Base-by-base conservation (phyloP, 1,139 yeast genomes). In the Geotrichum carabidarum region DNA sequence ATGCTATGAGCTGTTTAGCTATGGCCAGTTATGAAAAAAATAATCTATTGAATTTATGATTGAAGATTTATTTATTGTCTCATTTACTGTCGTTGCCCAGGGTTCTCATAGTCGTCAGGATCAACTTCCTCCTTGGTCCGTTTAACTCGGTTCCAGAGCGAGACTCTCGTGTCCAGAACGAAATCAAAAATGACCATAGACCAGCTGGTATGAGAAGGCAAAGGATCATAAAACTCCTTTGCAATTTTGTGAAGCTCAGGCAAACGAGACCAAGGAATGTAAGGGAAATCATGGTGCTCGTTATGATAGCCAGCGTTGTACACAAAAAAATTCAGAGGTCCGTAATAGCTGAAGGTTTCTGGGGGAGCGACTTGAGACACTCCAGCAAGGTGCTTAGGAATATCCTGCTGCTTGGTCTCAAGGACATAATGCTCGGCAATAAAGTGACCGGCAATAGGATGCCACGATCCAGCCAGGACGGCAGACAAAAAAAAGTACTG, bases 261-360 rank as follows among this genome's bases (percentile, higher is more conserved):
- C 51, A 90, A 74, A 59, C 83, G 81, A 1, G 94, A 79, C 97
- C 97, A 90, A 0, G 97, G 93, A 62, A 90, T 79, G 68, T 82
- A 90, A 1, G 97, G 97, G 75, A 90, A 90, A 71, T 90, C 97
- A 65, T 90, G 97, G 69, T 90, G 97, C 70, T 90, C 97, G 66
- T 86, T 89, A 69, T 90, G 97, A 68, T 88, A 83, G 1, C 97
- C 97, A 8, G 89, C 96, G 64, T 90, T 90, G 91, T 95, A 90
- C 0, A 94, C 88, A 57, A 90, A 72, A 35, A 75, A 59, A 66
- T 90, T 90, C 63, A 90, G 76, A 17, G 82, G 73, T 0, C 97
- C 97, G 64, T 90, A 90, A 72, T 90, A 90, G 9, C 95, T 86
- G 67, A 84, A 90, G 0, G 97, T 90, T 67, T 90, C 97, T 0